Conservation (phyloP, 371 early-diverging fungal species). For the Rhizomucor miehei region DNA sequence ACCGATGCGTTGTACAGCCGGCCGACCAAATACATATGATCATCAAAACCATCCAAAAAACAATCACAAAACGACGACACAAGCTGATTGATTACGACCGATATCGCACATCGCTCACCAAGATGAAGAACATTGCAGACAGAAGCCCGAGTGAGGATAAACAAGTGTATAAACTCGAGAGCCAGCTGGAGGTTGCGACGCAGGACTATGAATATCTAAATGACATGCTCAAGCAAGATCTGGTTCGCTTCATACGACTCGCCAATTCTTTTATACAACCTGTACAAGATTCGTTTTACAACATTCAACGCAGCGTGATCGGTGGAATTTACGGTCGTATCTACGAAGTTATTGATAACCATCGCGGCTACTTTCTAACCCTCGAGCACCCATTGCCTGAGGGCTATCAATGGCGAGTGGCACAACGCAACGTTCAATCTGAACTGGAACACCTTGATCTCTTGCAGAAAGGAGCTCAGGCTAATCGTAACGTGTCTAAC, state of each 20-base stretch:
- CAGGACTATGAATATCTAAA: constrained; percentile 64
- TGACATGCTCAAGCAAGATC: constrained; percentile 57
- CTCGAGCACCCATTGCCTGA: constrained; percentile 12
- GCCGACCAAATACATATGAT: constrained; percentile 47
- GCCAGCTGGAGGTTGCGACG: constrained; percentile 57
- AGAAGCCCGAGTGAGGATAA: constrained; percentile 61
- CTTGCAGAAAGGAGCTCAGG: constrained; percentile 10
- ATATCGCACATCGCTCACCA: constrained; percentile 53
- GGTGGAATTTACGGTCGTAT: constrained; percentile 29
- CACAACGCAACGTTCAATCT: constrained; percentile 6
- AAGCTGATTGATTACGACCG: constrained; percentile 80
- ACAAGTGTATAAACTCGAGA: constrained; percentile 54
- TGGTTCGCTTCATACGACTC: constrained; percentile 57
- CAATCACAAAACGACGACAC: constrained; percentile 69
- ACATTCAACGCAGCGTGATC: constrained; percentile 57
- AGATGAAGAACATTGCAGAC: constrained; percentile 57
- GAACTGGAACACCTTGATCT: constrained; percentile 12
- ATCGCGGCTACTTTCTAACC: constrained; percentile 8
- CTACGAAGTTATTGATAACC: constrained; percentile 19
- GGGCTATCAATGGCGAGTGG: constrained; percentile 10
- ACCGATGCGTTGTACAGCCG: constrained; percentile 41
- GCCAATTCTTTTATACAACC: constrained; percentile 61
- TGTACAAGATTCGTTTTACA: constrained; percentile 61
- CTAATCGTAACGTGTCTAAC: not conserved
- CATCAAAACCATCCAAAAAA: constrained; percentile 58